A percentile compares a stretch with the other conserved stretches of the same genome.
phyloP scores from a whole-genome alignment of 441 rosid genomes.

The Jatropha multifida region DNA sequence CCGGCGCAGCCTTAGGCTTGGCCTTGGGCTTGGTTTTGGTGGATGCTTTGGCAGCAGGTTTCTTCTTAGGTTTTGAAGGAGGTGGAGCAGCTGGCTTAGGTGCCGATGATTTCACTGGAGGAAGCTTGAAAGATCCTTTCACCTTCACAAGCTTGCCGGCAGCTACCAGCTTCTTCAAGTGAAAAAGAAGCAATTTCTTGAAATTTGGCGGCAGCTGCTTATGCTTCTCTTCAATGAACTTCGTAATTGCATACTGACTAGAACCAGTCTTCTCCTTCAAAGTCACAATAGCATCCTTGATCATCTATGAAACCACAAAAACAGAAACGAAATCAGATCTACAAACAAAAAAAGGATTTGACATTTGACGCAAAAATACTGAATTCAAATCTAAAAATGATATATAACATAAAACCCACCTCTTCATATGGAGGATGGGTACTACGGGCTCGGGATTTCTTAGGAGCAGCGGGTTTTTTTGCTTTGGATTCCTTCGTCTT shows the following conservation, averaged over 20 bases:
- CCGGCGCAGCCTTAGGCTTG: slow-evolving; percentile 19
- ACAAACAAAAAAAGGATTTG: neutral
- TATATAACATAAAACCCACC: slow-evolving; percentile 32
- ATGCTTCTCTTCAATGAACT: slow-evolving; percentile 79
- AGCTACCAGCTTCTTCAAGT: slow-evolving; percentile 71
- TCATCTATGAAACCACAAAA: slow-evolving; percentile 52
- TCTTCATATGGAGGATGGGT: slow-evolving; percentile 79
- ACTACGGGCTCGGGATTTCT: slow-evolving; percentile 35
- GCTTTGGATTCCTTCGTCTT: slow-evolving; percentile 58
- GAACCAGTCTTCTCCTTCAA: slow-evolving; percentile 88
- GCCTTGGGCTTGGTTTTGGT: slow-evolving; percentile 22
- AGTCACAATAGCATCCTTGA: slow-evolving; percentile 67
- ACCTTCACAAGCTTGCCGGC: slow-evolving; percentile 73
- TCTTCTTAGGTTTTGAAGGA: slow-evolving; percentile 34
- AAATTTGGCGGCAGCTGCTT: slow-evolving; percentile 62
- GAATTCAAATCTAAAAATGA: neutral
- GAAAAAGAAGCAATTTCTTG: slow-evolving; percentile 60
- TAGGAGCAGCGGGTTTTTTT: slow-evolving; percentile 49
- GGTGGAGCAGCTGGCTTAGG: slow-evolving; percentile 38
- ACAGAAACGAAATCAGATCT: slow-evolving; percentile 17
- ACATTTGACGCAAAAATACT: neutral
- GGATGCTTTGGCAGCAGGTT: slow-evolving; percentile 28
- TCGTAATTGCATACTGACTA: slow-evolving; percentile 85
- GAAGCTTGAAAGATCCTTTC: slow-evolving; percentile 70
- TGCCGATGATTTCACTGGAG: slow-evolving; percentile 35